These are phyloP conservation scores for Ascochyta rabiei DNA, from an alignment of 2,329 filamentous ascomycete species.

Conservation along the genomic window DNA sequence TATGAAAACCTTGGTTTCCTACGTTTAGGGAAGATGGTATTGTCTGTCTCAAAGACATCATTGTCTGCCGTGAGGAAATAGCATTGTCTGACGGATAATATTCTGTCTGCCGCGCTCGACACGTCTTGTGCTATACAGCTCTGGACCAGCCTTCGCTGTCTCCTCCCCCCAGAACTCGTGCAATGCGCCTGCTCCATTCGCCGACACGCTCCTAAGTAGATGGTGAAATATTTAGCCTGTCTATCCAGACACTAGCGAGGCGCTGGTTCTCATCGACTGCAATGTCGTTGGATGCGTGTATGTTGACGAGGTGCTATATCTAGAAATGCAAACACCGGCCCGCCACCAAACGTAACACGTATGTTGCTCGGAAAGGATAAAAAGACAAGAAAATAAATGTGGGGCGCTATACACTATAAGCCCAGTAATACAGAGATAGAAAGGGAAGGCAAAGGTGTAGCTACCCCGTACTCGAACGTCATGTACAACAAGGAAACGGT, in stretches of 20 bases:
- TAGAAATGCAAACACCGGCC: constrained; percentile 10
- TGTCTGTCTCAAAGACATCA: neutral
- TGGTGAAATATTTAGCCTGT: neutral
- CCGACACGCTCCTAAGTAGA: constrained; percentile 3
- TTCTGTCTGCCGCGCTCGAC: neutral
- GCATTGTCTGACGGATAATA: too few species aligned
- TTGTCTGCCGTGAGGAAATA: neutral
- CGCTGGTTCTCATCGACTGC: constrained; percentile 11
- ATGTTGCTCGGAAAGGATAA: constrained; percentile 5
- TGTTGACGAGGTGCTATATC: constrained; percentile 12
- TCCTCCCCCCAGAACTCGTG: neutral
- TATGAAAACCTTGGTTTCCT: too few species aligned
- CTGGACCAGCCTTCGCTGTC: constrained; percentile 13
- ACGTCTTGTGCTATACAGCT: constrained; percentile 2
- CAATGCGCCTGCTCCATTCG: constrained; percentile 3
- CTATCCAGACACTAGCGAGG: neutral
- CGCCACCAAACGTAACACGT: neutral
- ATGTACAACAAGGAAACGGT: constrained; percentile 34
- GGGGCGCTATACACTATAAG: constrained; percentile 45
- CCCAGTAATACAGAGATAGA: constrained; percentile 23
- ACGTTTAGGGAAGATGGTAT: too few species aligned
- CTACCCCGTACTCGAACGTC: constrained; percentile 27
- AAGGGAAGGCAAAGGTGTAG: constrained; percentile 17
- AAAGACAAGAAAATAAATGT: constrained; percentile 24
- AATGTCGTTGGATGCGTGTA: constrained; percentile 9